Evolutionary conservation across 164 flowering plant species (phyloP), one percentile per base, ranked within the genome.

Genomic region (Dillenia turbinata): DNA sequence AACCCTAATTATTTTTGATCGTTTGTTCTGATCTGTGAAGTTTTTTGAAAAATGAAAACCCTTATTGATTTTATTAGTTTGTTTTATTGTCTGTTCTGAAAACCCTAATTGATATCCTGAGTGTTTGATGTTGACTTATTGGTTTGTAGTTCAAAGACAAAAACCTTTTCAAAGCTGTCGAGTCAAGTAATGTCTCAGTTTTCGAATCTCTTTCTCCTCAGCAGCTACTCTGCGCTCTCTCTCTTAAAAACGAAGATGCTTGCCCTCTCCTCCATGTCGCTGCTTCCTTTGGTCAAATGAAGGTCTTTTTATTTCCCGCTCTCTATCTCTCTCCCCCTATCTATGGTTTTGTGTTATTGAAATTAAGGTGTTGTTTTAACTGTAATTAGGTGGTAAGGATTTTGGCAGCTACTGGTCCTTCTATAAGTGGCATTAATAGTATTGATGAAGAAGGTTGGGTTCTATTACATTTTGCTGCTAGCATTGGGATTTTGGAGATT

Each of bases 361-460:
- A 43, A 9, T 15, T 17, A 10, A 3, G 17, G 12, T 19, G 1
- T 52, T 48, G 17, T 12, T 14, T 49, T 60, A 54, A 22, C 57
- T 61, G 52, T 60, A 16, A 56, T 58, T 65, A 90, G 97, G 83
- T 90, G 56, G 85, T 87, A 71, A 69, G 67, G 44, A 49, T 80
- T 22, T 67, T 90, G 5, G 69, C 80, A 2, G 82, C 67, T 63
- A 78, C 69, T 33, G 90, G 81, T 73, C 72, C 78, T 10, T 71
- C 78, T 1, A 54, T 58, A 10, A 78, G 75, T 64, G 83, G 74
- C 33, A 70, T 93, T 9, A 87, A 90, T 66, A 73, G 79, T 56
- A 66, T 64, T 7, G 98, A 94, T 68, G 98, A 94, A 60, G 98
- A 90, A 79, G 97, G 98, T 0, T 94, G 98, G 98, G 87, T 88